Conservation (phyloP, 2,329 filamentous ascomycete genomes). For the Rutstroemia sp. region DNA sequence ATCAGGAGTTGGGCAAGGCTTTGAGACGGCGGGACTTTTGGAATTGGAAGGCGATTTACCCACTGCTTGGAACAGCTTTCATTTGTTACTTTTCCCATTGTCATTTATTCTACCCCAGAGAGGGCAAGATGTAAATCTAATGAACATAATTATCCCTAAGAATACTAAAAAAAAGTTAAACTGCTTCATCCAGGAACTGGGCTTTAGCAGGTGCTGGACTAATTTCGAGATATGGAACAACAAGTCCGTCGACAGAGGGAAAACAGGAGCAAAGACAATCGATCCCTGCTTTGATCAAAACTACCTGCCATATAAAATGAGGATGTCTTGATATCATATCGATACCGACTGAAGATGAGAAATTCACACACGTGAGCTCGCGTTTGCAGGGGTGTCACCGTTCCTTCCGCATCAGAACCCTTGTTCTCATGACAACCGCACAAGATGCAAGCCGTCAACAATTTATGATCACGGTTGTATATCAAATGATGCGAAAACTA, state of each 20-base stretch:
- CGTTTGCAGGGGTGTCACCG: too few relatives aligned
- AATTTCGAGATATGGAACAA: too few relatives aligned
- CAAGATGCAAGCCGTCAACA: neutral
- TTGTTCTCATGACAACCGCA: too few relatives aligned
- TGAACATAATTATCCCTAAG: neutral
- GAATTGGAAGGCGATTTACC: neutral
- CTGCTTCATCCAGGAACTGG: neutral
- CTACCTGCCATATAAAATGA: too few relatives aligned
- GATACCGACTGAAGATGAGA: too few relatives aligned
- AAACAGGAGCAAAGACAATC: too few relatives aligned
- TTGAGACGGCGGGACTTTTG: neutral
- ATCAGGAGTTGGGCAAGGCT: neutral
- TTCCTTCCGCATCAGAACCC: too few relatives aligned
- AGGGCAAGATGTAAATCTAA: neutral
- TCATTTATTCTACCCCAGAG: neutral
- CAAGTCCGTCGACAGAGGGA: too few relatives aligned
- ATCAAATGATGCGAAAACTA: neutral
- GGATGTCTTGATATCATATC: too few relatives aligned
- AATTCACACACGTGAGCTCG: too few relatives aligned
- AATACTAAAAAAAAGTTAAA: neutral
- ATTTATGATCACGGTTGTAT: neutral
- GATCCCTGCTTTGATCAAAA: too few relatives aligned
- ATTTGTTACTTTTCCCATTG: slow-evolving; percentile 1
- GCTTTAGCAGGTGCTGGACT: neutral
- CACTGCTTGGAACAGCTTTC: neutral